Evolutionary conservation across 768 basidiomycete species (phyloP).

Genomic region (Leccinum incarnatum): DNA sequence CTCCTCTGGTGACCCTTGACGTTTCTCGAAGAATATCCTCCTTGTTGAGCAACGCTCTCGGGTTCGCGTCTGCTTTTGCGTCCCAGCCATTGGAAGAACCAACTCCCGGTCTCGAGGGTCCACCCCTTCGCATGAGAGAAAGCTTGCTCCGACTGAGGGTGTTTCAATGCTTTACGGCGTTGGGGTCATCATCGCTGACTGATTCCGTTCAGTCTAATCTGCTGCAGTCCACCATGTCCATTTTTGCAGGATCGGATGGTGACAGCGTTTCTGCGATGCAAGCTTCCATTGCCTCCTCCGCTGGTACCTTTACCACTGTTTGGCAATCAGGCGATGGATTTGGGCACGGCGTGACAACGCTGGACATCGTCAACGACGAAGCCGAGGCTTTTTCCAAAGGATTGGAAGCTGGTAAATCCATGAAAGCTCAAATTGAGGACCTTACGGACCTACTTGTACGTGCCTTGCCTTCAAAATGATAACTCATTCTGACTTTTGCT

Average conservation of each 20-base stretch:
- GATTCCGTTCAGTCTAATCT: constrained; percentile 81
- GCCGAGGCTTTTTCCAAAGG: constrained; percentile 24
- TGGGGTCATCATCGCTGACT: constrained; percentile 76
- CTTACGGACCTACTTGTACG: constrained; percentile 76
- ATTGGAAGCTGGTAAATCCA: constrained; percentile 42
- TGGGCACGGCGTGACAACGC: constrained; percentile 83
- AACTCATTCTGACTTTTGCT: constrained; percentile 1
- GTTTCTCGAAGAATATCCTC: constrained; percentile 87
- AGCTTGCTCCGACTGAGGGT: constrained; percentile 79
- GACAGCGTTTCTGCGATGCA: constrained; percentile 84
- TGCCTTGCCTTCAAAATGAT: neutral
- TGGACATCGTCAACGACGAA: constrained; percentile 51
- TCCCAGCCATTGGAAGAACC: constrained; percentile 66
- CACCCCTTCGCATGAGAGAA: constrained; percentile 75
- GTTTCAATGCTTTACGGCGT: constrained; percentile 82
- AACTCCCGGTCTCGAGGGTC: constrained; percentile 38
- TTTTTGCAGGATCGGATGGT: constrained; percentile 86
- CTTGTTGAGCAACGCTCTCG: constrained; percentile 84
- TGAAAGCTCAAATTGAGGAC: constrained; percentile 78
- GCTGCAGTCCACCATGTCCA: constrained; percentile 73
- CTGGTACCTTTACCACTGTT: constrained; percentile 78
- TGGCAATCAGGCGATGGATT: constrained; percentile 90
- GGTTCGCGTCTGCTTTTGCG: constrained; percentile 83
- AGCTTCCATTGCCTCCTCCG: constrained; percentile 84
- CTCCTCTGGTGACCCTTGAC: constrained; percentile 81